phyloP scores from a whole-genome alignment of 306 rosid genomes.

The Lathyrus oleraceus region DNA sequence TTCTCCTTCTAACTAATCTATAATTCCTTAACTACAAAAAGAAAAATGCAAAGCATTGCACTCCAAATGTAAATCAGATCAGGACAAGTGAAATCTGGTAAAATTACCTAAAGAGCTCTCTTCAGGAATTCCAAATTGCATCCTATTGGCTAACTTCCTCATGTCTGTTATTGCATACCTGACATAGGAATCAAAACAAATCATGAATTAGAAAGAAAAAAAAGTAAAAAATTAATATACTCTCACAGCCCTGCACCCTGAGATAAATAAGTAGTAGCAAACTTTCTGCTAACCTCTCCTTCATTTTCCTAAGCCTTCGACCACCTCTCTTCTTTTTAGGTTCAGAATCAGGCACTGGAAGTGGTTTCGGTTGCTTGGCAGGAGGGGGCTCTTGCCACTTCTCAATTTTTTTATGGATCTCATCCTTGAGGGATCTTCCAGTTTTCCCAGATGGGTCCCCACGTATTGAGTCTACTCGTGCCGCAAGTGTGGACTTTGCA shows the following conservation, averaged over 20 bases:
- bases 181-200: conserved; percentile 36
- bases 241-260: background rate
- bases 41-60: background rate
- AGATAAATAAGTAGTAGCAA: background rate
- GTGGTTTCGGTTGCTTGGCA: conserved; percentile 93
- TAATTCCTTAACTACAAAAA: conserved; percentile 16
- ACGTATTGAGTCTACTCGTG: conserved; percentile 84
- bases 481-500: conserved; percentile 88
- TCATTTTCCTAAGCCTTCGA: conserved; percentile 85
- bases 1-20: conserved; percentile 4
- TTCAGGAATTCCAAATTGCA: conserved; percentile 94
- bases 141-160: conserved; percentile 94
- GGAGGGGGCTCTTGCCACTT: conserved; percentile 99
- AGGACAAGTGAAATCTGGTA: conserved; percentile 8
- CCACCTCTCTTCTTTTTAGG: conserved; percentile 99
- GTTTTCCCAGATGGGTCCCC: conserved; percentile 87
- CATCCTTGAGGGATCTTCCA: conserved; percentile 70
- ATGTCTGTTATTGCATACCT: conserved; percentile 89
- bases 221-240: background rate
- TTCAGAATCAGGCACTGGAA: conserved; percentile 97
- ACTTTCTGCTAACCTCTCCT: conserved; percentile 61
- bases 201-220: background rate
- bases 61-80: conserved; percentile 12
- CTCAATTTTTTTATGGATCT: conserved; percentile 86
- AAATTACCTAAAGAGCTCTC: conserved; percentile 90